Conservation (phyloP, 306 rosid genomes). For the Vigna nakashimae region DNA sequence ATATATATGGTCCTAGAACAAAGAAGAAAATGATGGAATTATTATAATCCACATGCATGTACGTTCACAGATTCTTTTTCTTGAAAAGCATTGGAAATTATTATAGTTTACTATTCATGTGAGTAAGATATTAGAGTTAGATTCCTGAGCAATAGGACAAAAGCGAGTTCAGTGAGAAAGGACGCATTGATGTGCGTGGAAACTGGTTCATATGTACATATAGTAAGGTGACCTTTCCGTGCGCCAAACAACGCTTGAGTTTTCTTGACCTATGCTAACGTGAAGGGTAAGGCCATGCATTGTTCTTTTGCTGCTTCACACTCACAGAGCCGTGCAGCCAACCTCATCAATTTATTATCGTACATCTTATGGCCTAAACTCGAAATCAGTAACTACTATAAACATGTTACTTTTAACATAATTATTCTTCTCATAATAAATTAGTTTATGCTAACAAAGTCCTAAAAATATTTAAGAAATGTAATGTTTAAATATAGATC, state of each 20-base stretch:
- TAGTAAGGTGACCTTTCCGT: constrained; percentile 47
- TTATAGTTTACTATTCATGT: not conserved
- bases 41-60: not conserved
- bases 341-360: not conserved
- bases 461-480: no score
- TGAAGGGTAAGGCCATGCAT: constrained; percentile 32
- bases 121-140: constrained; percentile 4
- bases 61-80: constrained; percentile 6
- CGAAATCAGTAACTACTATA: not conserved
- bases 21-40: not conserved
- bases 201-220: not conserved
- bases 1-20: not conserved
- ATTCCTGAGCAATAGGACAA: constrained; percentile 30
- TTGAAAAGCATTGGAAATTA: constrained; percentile 1
- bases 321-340: not conserved
- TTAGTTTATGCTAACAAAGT: not conserved
- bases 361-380: not conserved
- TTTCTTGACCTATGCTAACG: constrained; percentile 34
- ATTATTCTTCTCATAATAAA: not conserved
- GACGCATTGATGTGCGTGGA: constrained; percentile 35
- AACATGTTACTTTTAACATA: not conserved
- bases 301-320: constrained; percentile 12
- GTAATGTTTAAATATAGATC: no score
- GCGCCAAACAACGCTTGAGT: constrained; percentile 36
- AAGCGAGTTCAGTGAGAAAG: constrained; percentile 3